These are phyloP conservation scores for Candida sojae DNA, from an alignment of 1,139 yeast species.

Conservation along the genomic window DNA sequence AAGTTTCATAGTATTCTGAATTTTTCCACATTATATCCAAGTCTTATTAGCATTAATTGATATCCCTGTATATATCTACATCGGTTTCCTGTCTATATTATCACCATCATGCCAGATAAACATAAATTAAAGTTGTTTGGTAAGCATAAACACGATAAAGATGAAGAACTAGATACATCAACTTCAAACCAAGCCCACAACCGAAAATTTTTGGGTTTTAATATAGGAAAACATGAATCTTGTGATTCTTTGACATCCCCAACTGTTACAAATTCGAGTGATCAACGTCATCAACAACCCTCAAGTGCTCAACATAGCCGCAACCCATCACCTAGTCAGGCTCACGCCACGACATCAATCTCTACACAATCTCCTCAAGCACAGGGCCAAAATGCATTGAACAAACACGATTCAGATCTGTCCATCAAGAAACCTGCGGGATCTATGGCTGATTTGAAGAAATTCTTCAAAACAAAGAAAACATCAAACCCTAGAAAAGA, in stretches of 20 bases:
- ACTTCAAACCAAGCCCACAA: slow-evolving; percentile 37
- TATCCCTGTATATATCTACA: neutral
- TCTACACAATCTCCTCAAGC: slow-evolving; percentile 16
- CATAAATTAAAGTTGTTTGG: slow-evolving; percentile 45
- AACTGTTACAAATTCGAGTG: slow-evolving; percentile 29
- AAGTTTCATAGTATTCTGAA: neutral
- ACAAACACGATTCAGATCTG: slow-evolving; percentile 31
- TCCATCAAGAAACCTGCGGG: slow-evolving; percentile 32
- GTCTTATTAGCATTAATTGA: neutral
- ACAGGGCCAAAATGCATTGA: slow-evolving; percentile 15
- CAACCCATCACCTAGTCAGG: slow-evolving; percentile 9
- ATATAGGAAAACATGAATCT: slow-evolving; percentile 42
- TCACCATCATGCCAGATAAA: slow-evolving; percentile 45
- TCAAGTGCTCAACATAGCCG: neutral
- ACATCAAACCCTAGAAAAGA: slow-evolving; percentile 19
- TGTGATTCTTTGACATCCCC: slow-evolving; percentile 38
- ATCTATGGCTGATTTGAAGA: slow-evolving; percentile 44
- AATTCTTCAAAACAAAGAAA: slow-evolving; percentile 43
- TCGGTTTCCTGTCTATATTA: neutral
- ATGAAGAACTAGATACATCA: slow-evolving; percentile 29
- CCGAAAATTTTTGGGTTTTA: slow-evolving; percentile 38
- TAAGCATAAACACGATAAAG: slow-evolving; percentile 29
- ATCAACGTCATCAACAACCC: slow-evolving; percentile 21
- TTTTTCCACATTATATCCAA: neutral
- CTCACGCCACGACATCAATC: slow-evolving; percentile 7